Evolutionary conservation across 495 filamentous ascomycete species (phyloP), one percentile per base, ranked within the genome.

Genomic region (Penicillium psychrofluorescens): DNA sequence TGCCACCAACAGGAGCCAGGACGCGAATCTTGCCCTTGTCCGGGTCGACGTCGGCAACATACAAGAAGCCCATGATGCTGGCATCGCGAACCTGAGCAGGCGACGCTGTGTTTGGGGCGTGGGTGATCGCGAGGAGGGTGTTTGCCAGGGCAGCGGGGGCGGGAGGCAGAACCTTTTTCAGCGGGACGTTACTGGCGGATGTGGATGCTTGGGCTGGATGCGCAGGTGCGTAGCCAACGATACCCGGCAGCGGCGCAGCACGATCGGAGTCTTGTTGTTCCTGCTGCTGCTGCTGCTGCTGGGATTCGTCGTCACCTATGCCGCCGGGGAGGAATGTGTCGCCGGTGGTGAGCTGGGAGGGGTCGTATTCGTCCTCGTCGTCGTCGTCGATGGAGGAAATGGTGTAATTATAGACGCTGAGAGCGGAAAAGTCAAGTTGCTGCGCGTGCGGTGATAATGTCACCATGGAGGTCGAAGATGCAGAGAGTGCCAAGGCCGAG

Each of bases 61-160:
- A 95, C 32, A 95, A 76, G 62, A 94, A 97, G 6, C 92, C 92
- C 73, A 94, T 83, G 13, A 96, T 81, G 34, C 84, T 88, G 0
- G 90, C 83, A 50, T 92, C 86, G 10, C 86, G 80, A 36, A 98
- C 81, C 6, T 79, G 75, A 32, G 88, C 79, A 7, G 82, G 72
- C 4, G 73, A 68, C 40, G 90, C 86, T 4, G 72, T 77, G 2
- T 78, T 56, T 1, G 82, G 68, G 1, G 83, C 85, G 39, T 86
- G 79, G 48, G 90, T 84, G 44, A 98, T 78, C 2, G 90, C 88
- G 1, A 96, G 73, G 1, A 95, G 73, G 46, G 82, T 83, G 48
- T 81, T 80, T 33, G 76, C 54, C 29, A 67, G 49, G 22, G 57
- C 45, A 1, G 58, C 45, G 4, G 64, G 62, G 6, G 61, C 59